phyloP scores from a whole-genome alignment of 2,329 filamentous ascomycete genomes.

The Cytospora chrysosperma region DNA sequence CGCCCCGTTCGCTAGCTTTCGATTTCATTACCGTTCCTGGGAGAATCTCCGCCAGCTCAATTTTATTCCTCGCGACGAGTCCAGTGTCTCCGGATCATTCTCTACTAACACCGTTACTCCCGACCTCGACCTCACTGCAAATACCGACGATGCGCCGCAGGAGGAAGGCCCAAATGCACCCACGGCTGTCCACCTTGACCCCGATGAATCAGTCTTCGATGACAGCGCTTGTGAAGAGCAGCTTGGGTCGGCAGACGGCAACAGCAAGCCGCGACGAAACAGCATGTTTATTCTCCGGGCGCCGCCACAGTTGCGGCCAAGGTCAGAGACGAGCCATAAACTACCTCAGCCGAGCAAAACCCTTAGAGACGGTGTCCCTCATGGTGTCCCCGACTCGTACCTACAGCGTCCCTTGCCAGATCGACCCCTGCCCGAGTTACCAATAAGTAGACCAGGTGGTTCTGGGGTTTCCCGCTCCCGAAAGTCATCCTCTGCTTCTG shows the following conservation, averaged over 20 bases:
- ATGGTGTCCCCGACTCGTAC: constrained; percentile 26
- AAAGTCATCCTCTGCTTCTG: constrained; percentile 23
- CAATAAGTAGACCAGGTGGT: constrained; percentile 8
- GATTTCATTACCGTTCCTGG: constrained; percentile 57
- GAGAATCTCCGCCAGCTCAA: constrained; percentile 47
- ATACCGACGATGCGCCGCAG: neutral
- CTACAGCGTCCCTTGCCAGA: constrained; percentile 33
- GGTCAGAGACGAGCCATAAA: constrained; percentile 1
- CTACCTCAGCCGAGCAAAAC: constrained; percentile 36
- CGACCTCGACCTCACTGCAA: neutral
- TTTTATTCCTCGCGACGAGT: constrained; percentile 39
- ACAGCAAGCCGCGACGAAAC: neutral
- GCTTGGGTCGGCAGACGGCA: neutral
- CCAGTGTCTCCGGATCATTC: constrained; percentile 6
- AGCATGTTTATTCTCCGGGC: constrained; percentile 15
- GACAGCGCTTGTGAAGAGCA: constrained; percentile 2
- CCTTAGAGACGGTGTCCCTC: constrained; percentile 27
- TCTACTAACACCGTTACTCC: constrained; percentile 1
- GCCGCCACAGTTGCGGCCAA: constrained; percentile 20
- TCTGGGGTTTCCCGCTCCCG: constrained; percentile 15
- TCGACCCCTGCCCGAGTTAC: constrained; percentile 27
- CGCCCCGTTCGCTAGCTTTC: constrained; percentile 52
- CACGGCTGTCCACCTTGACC: neutral
- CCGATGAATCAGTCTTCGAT: constrained; percentile 17
- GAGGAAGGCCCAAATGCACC: neutral